Base-by-base conservation (phyloP, 2,329 filamentous ascomycete species). In the Neocucurbitaria cava region DNA sequence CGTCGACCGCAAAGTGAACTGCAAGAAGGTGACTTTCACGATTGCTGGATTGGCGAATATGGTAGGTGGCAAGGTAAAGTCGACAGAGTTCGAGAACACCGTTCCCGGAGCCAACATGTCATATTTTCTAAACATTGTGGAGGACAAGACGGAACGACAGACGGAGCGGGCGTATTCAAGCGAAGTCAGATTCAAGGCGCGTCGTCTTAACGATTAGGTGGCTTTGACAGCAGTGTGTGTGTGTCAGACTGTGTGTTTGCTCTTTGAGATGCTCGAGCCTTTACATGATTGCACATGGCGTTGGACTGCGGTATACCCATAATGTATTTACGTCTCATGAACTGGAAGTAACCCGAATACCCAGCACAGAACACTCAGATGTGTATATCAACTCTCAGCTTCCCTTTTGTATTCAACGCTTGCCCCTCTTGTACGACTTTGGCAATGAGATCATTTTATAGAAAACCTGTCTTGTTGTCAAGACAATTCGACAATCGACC, bases 131-230 rank as follows among this genome's bases (percentile, higher is more conserved):
- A 42, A 45, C 13, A 54, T 54, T 18, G 45, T 54, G 15, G 45
- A 54, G 35, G 23, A 54, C n/a, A 40, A 33, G n/a, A 18, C 7
- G 9, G 46, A 33, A 20, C 26, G 18, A 20, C 51, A 54, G 40
- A 24, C 35, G 21, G 51, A 54, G 46, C 28, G 43, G 33, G 35
- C 18, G 11, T 54, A 39, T 33, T 38, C 30, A 6, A 49, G 45
- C 11, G 38, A 40, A 11, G 31, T 40, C 7, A 28, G 51, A 17
- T 54, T 54, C 20, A 44, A 35, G 10, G 61, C 78, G 75, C 26
- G 4, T 4, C 41, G 17, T 20, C 42, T 21, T 13, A 26, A n/a
- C 42, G 4, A 20, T 35, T 28, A 42, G 17, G 20, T 26, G 28
- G 6, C 8, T 35, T 6, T 10, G 31, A 35, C 2, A n/a, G 8